phyloP scores from a whole-genome alignment of 768 basidiomycete species.

The Paxillus ammoniavirescens region DNA sequence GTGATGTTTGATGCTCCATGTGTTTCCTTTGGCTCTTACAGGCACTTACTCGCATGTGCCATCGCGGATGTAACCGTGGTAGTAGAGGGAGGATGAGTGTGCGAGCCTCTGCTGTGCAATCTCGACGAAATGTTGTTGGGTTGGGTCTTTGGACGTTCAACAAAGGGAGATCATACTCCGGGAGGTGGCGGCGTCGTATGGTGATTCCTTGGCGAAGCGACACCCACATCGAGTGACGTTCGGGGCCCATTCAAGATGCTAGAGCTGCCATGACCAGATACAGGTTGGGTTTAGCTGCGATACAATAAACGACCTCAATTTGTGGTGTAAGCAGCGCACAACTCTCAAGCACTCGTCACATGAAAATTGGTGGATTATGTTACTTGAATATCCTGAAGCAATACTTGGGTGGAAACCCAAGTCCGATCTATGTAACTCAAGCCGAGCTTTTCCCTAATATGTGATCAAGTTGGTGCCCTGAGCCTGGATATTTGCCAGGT shows the following conservation, averaged over 20 bases:
- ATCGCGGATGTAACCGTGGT: neutral
- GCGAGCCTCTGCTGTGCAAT: constrained; percentile 12
- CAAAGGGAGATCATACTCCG: constrained; percentile 1
- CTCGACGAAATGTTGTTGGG: constrained; percentile 6
- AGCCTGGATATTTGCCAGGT: too few species aligned
- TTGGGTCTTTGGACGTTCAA: constrained; percentile 4
- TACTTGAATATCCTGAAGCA: neutral
- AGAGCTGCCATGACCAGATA: constrained; percentile 27
- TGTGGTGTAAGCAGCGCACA: too few species aligned
- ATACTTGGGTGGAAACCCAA: neutral
- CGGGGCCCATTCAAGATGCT: constrained; percentile 16
- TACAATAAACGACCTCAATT: too few species aligned
- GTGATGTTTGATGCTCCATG: neutral
- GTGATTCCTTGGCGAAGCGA: too few species aligned
- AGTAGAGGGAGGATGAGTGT: constrained; percentile 7
- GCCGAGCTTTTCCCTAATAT: too few species aligned
- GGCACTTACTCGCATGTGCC: neutral
- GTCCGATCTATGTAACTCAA: too few species aligned
- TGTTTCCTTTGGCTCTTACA: constrained; percentile 3
- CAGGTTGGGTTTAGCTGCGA: constrained; percentile 13
- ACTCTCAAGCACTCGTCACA: constrained; percentile 15
- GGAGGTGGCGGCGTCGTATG: constrained; percentile 10
- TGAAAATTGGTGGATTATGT: constrained; percentile 46
- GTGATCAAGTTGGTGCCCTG: too few species aligned
- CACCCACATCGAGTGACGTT: constrained; percentile 19